Conservation (phyloP, 768 basidiomycete genomes). For the Russula virescens region DNA sequence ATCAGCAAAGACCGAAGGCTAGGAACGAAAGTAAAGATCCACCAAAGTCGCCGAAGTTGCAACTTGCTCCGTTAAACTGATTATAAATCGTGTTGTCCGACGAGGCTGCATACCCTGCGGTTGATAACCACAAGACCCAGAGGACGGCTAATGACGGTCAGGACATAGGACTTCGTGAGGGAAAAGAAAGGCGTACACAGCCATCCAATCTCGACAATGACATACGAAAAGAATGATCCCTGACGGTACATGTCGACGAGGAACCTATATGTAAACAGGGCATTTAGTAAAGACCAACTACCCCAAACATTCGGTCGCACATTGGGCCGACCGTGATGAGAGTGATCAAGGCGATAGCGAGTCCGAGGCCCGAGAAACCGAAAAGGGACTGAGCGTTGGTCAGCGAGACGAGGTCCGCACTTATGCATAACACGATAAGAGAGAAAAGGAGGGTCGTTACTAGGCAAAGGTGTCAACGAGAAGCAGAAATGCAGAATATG, state of each 20-base stretch:
- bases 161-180: not conserved
- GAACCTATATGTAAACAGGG: conserved; percentile 27
- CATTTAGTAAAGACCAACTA: not conserved
- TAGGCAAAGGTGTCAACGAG: not conserved
- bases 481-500: not conserved
- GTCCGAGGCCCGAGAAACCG: conserved; percentile 28
- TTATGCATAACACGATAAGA: conserved; percentile 31
- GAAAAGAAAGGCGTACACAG: conserved; percentile 30
- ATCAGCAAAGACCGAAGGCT: not conserved
- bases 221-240: conserved; percentile 37
- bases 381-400: conserved; percentile 19
- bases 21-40: not conserved
- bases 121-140: conserved; percentile 38
- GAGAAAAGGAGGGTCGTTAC: conserved; percentile 27
- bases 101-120: conserved; percentile 30
- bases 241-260: conserved; percentile 33
- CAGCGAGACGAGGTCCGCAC: conserved; percentile 29
- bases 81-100: not conserved
- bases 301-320: conserved; percentile 15
- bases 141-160: conserved; percentile 29
- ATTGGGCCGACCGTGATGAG: conserved; percentile 31
- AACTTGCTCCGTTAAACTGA: not conserved
- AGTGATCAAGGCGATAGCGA: conserved; percentile 31
- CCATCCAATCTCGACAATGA: conserved; percentile 36
- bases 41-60: conserved; percentile 19